Evolutionary conservation across 345 rosid genomes (phyloP).

Genomic region (Sonneratia caseolaris): DNA sequence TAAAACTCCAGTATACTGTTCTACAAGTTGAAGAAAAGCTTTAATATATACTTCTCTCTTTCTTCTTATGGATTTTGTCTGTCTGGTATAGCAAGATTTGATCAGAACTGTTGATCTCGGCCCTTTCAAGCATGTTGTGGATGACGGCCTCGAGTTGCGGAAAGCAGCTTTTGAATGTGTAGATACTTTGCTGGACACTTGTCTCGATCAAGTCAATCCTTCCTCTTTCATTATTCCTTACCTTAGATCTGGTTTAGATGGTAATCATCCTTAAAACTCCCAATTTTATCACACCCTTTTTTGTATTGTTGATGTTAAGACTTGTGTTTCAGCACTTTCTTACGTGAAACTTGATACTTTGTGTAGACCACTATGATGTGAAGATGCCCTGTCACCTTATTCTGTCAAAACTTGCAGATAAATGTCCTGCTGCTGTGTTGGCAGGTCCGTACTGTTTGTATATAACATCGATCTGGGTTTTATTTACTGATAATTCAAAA

Average conservation of each 20-base stretch:
- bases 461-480: neutral
- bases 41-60: neutral
- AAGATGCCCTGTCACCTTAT: constrained; percentile 99
- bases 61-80: neutral
- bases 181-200: constrained; percentile 75
- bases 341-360: neutral
- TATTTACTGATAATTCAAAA: neutral
- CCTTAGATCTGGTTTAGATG: constrained; percentile 90
- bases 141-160: constrained; percentile 96
- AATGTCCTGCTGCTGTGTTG: constrained; percentile 86
- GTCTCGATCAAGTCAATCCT: constrained; percentile 98
- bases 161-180: constrained; percentile 99
- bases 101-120: constrained; percentile 98
- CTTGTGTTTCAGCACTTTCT: neutral
- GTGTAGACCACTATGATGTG: constrained; percentile 90
- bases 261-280: constrained; percentile 23
- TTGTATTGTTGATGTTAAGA: neutral
- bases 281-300: neutral
- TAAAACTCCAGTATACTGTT: neutral
- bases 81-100: constrained; percentile 71
- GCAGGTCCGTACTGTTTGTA: constrained; percentile 45
- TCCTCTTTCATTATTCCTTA: constrained; percentile 93
- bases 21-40: neutral
- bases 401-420: constrained; percentile 84
- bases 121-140: constrained; percentile 97